Evolutionary conservation across 2,329 filamentous ascomycete genomes (phyloP), one percentile per base, ranked within the genome.

Genomic region (Aspergillus tubingensis): DNA sequence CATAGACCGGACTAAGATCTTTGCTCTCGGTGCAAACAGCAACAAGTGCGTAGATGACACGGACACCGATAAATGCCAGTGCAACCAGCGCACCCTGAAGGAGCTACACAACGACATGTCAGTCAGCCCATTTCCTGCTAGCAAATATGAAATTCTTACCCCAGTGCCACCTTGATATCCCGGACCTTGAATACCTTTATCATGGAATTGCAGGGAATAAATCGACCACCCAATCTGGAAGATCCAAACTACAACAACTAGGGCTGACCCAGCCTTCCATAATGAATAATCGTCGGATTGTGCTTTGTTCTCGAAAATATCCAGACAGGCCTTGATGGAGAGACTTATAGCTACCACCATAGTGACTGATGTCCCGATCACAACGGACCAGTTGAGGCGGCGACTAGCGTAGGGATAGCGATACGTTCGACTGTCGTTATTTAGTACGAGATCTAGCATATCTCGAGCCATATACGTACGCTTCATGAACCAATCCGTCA

Each of bases 401-500:
- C 32, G 32, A 1, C 32, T 36, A 11, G 11, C 32, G 6, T 43
- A 6, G 36, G 59, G 53, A 61, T 63, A 50, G 52, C 66, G 68
- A 51, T 68, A 70, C 8, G 38, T 17, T 50, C 68, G 62, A 5
- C 72, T 70, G 27, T 19, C 27, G 3, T 6, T 10, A 36, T 48
- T n/a, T 15, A 50, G 41, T 39, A 36, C 50, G 13, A 17, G 13
- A 19, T n/a, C 1, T 38, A 8, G 19, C 8, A 52, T 41, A 5
- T 32, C 8, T n/a, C 5, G 17, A 19, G 27, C 54, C 19, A 4
- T 30, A 17, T 19, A 66, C 73, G 62, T 51, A 75, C 75, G 72
- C 66, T 65, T 79, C 75, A 47, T 78, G 72, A 0, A 79, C 59
- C 8, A 79, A 67, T 0, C 77, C 74, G 17, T 64, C 58, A 3